Percentiles rank a stretch among this genome's conserved stretches.
These are phyloP conservation scores for Salvia splendens DNA, from an alignment of 257 asterid species.

Conservation along the genomic window DNA sequence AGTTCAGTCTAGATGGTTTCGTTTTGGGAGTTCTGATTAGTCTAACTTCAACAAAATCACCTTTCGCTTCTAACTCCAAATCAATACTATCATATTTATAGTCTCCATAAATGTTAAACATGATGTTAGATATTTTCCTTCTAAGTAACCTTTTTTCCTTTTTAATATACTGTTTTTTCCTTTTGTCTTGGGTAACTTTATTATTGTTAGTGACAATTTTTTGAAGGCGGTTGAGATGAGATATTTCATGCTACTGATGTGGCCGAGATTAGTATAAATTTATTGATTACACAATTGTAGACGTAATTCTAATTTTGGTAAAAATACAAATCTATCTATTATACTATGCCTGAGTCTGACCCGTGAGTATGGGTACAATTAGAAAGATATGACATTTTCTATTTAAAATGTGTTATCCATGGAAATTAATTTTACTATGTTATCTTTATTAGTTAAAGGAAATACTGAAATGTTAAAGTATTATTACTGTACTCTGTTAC, in stretches of 20 bases:
- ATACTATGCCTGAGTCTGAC: not conserved
- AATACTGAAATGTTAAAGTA: not conserved
- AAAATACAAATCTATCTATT: not conserved
- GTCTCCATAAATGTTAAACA: too few relatives aligned
- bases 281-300: not conserved
- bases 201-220: not conserved
- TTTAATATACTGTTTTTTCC: too few relatives aligned
- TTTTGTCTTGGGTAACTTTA: too few relatives aligned
- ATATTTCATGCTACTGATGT: not conserved
- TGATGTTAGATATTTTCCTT: too few relatives aligned
- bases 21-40: constrained; percentile 40
- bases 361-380: not conserved
- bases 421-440: not conserved
- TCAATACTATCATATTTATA: too few relatives aligned
- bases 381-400: not conserved
- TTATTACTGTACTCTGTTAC: not conserved
- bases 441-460: not conserved
- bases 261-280: not conserved
- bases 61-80: too few relatives aligned
- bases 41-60: not conserved
- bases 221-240: not conserved
- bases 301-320: not conserved
- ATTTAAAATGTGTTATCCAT: not conserved
- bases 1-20: constrained; percentile 60
- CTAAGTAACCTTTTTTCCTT: too few relatives aligned